phyloP scores from a whole-genome alignment of 768 basidiomycete genomes.

The Mycena olivaceomarginata region DNA sequence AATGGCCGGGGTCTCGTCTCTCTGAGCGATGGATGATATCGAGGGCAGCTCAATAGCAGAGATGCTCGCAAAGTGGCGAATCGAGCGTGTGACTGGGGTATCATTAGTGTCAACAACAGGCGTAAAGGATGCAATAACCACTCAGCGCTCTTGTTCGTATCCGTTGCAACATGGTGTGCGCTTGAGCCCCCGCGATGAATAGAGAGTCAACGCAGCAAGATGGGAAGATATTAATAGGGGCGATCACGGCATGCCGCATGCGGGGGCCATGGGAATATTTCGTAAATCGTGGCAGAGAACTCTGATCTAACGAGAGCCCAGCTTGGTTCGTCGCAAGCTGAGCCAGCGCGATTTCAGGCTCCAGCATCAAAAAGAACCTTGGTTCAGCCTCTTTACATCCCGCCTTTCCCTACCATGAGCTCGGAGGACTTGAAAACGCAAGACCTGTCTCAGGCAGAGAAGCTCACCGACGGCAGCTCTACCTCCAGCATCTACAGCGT shows the following conservation, averaged over 20 bases:
- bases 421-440: constrained; percentile 25
- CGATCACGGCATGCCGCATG: background rate
- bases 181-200: too few relatives aligned
- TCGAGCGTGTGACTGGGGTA: background rate
- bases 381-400: background rate
- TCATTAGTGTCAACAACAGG: too few relatives aligned
- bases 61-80: background rate
- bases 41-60: background rate
- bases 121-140: too few relatives aligned
- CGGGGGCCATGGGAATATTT: constrained; percentile 1
- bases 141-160: too few relatives aligned
- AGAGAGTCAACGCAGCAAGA: too few relatives aligned
- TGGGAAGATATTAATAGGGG: background rate
- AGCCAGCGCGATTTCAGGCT: background rate
- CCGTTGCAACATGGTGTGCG: too few relatives aligned
- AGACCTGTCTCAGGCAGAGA: constrained; percentile 21
- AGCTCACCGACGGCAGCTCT: constrained; percentile 19
- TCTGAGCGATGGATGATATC: constrained; percentile 50
- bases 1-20: constrained; percentile 65
- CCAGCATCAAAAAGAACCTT: constrained; percentile 16
- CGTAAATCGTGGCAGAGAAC: background rate
- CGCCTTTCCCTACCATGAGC: constrained; percentile 15
- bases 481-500: constrained; percentile 26
- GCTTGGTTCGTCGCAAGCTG: background rate
- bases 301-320: constrained; percentile 1